Evolutionary conservation across 1,284 basidiomycete species (phyloP).

Genomic region (Phellinidium pouzarii): DNA sequence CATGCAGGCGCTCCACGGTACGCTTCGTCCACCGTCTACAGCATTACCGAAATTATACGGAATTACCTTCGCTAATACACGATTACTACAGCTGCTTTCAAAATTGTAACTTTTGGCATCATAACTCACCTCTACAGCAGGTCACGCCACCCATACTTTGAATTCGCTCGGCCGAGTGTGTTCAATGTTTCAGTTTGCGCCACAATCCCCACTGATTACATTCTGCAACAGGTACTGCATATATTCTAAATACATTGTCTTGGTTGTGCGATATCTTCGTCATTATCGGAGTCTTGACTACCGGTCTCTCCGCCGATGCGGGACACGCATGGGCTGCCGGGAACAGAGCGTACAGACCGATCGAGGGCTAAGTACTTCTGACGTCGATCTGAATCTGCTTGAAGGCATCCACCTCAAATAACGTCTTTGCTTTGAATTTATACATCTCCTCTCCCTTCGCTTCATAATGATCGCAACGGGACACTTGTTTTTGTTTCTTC

Average conservation of each 20-base stretch:
- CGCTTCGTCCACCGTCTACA: too few relatives aligned
- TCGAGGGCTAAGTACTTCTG: neutral
- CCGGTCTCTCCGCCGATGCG: conserved; percentile 58
- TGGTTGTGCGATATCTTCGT: conserved; percentile 54
- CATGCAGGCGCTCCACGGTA: conserved; percentile 54
- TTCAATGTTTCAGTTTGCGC: conserved; percentile 9
- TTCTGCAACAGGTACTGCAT: conserved; percentile 42
- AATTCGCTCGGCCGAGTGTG: conserved; percentile 54
- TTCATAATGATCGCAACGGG: neutral
- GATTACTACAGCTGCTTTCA: conserved; percentile 48
- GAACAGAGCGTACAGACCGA: conserved; percentile 48
- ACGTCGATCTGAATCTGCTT: neutral
- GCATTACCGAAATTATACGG: too few relatives aligned
- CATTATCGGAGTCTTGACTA: conserved; percentile 47
- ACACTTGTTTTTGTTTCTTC: neutral
- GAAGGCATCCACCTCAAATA: neutral
- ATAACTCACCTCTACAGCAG: conserved; percentile 56
- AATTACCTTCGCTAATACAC: too few relatives aligned
- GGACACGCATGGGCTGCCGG: conserved; percentile 73
- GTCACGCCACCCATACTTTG: conserved; percentile 43
- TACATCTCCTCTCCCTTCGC: too few relatives aligned
- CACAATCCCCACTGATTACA: neutral
- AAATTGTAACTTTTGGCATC: conserved; percentile 55
- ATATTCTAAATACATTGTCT: conserved; percentile 49
- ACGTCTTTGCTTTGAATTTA: too few relatives aligned